Base-by-base conservation (phyloP, 2,329 filamentous ascomycete genomes). In the Neodidymelliopsis sp. region DNA sequence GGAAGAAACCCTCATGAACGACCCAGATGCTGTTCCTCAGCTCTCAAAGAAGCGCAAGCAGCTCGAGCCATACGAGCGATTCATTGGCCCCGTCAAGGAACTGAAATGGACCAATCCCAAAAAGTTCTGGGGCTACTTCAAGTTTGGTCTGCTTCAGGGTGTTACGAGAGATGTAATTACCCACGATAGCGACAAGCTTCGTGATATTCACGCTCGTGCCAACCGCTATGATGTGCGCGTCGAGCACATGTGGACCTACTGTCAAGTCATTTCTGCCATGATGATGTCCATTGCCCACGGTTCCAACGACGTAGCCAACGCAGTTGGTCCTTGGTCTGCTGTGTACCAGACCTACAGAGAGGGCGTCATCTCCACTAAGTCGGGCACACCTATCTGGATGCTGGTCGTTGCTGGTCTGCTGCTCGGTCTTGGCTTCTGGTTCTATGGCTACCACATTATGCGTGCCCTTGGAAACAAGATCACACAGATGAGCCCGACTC, bases 211-310 rank as follows among this genome's bases (percentile, higher is more conserved):
- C 57, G 63, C 74, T 24, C 67, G 69, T n/a, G 77, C 77, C 7
- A 67, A 71, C 25, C 65, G 66, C 5, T 79, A 79, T 53, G 77
- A 79, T 56, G 74, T 74, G 49, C 69, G 72, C 4, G 75, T 78
- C 11, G 78, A 79, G 59, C 76, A 80, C 62, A 65, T 77, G 38
- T 79, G 73, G 71, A 77, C 77, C 1, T 79, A 70, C 47, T 66
- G 65, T 39, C 69, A 71, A 44, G 65, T 71, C 20, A 50, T 74
- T 27, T 68, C 86, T 23, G 87, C 87, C 49, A 87, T 85, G 75
- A 89, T 86, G 49, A 86, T 86, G 23, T 88, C 85, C 2, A 89
- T 90, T 61, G 85, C 86, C 1, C 87, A 88, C 72, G 85, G 85
- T 18, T 83, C 84, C 57, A 88, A 88, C 67, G 85, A 88, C 53